Base-by-base conservation (phyloP, 768 basidiomycete species). In the Trametes sanguinea region DNA sequence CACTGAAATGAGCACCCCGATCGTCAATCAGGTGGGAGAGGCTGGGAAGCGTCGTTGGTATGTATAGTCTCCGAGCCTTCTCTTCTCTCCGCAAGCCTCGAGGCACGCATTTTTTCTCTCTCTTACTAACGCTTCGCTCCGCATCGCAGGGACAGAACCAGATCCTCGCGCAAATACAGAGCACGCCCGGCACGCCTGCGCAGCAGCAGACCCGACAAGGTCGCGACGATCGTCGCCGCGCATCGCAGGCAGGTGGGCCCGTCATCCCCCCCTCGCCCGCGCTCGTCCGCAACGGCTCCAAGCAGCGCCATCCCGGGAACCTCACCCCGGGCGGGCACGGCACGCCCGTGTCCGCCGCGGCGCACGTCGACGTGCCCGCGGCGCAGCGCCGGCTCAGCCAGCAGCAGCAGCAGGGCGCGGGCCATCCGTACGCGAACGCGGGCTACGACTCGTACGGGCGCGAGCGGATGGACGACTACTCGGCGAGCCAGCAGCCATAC, bases 21-120 rank as follows among this genome's bases (percentile, higher is more conserved):
- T 35, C 60, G 39, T 16, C 45, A 50, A 61, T 52, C 68, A 92
- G 90, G 87, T 67, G 95, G 95, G 50, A 91, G 91, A 77, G 96
- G 96, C 55, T 98, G 95, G 95, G 95, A 98, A 76, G 83, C 83
- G 48, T 86, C 88, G 42, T 75, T 84, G 74, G 92, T 92, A 69
- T 66, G 86, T 83, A 50, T 16, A 50, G 37, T 43, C 45, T 10
- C 46, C 47, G 58, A 11, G 17, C 46, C 33, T 43, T 57, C 37
- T 16, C 17, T 46, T 46, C 54, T 59, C 40, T 30, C 51, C 11
- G 22, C 17, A 2, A 2, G 50, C 57, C 57, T 59, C 57, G 57
- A 59, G 50, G 57, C 48, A 40, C 7, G 37, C 37, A 47, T 17
- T 43, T 51, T 13, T 37, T 37, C 35, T 37, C 22, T 1, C 29